Percentiles rank a stretch among this genome's conserved stretches.
These are phyloP conservation scores for Leishmania braziliensis DNA, from an alignment of 208 protist species.

Conservation along the genomic window DNA sequence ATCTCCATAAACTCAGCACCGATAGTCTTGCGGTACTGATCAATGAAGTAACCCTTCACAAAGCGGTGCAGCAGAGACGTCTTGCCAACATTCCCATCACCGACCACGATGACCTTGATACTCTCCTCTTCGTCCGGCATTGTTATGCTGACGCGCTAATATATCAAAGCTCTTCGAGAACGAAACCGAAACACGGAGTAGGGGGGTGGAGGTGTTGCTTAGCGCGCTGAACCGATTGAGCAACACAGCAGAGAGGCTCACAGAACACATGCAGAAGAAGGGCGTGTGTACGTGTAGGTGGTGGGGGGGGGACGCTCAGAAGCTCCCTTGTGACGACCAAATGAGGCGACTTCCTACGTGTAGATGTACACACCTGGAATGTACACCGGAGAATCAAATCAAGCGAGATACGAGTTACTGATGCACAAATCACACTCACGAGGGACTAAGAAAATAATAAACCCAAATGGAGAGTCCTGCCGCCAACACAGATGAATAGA, in stretches of 20 bases:
- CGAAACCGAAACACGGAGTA: not conserved
- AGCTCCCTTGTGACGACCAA: not conserved
- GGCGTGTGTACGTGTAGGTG: not conserved
- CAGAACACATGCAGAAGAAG: not conserved
- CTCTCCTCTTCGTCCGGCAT: constrained; percentile 61
- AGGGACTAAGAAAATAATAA: not conserved
- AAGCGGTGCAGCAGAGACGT: constrained; percentile 93
- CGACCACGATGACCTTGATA: constrained; percentile 96
- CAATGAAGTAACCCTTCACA: constrained; percentile 89
- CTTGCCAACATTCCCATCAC: constrained; percentile 95
- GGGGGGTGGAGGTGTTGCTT: not conserved
- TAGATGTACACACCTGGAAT: not conserved
- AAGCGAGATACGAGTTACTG: not conserved
- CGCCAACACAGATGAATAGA: not conserved
- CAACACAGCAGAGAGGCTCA: not conserved
- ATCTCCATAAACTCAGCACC: constrained; percentile 95
- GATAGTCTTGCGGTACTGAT: constrained; percentile 93
- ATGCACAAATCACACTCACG: not conserved
- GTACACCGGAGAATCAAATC: not conserved
- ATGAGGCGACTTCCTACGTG: not conserved
- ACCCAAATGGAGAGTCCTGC: not conserved
- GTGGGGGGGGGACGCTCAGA: not conserved
- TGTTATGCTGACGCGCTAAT: not conserved
- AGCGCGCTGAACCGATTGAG: not conserved
- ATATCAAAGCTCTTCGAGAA: not conserved